These are phyloP conservation scores for Xerocomus spinulosus DNA, from an alignment of 768 basidiomycete species.

Conservation along the genomic window DNA sequence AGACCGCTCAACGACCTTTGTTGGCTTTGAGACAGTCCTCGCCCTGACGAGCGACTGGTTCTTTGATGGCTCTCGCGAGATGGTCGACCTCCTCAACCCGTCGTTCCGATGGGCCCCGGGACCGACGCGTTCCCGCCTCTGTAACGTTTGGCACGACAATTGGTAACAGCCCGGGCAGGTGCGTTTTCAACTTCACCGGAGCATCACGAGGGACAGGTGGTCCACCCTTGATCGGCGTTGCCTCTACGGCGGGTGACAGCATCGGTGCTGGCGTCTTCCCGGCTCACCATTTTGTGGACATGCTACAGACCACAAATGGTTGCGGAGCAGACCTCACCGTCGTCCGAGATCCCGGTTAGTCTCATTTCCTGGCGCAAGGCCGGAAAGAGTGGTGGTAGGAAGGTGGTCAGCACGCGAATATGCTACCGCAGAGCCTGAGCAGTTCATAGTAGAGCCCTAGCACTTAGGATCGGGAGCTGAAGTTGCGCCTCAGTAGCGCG, in stretches of 20 bases:
- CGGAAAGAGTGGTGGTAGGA: conserved; percentile 48
- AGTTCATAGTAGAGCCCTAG: conserved; percentile 44
- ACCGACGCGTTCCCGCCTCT: background rate
- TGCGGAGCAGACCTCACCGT: no score
- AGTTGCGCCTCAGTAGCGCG: conserved; percentile 11
- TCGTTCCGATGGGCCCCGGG: background rate
- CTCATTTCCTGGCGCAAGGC: conserved; percentile 47
- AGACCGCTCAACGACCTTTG: background rate
- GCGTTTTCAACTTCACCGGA: background rate
- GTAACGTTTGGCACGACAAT: no score
- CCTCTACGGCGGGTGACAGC: no score
- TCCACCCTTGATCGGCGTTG: background rate
- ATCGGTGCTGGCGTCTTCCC: no score
- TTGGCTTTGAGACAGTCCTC: background rate
- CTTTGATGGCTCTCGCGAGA: background rate
- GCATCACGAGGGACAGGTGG: background rate
- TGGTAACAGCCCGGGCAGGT: background rate
- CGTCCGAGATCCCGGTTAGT: no score
- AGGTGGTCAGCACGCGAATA: conserved; percentile 49
- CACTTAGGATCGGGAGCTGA: conserved; percentile 56
- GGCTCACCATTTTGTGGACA: no score
- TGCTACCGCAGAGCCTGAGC: conserved; percentile 68
- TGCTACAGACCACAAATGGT: no score
- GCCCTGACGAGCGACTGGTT: background rate
- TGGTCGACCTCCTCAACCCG: background rate